Base-by-base conservation (phyloP, 257 asterid species). In the Jacaranda copaia region DNA sequence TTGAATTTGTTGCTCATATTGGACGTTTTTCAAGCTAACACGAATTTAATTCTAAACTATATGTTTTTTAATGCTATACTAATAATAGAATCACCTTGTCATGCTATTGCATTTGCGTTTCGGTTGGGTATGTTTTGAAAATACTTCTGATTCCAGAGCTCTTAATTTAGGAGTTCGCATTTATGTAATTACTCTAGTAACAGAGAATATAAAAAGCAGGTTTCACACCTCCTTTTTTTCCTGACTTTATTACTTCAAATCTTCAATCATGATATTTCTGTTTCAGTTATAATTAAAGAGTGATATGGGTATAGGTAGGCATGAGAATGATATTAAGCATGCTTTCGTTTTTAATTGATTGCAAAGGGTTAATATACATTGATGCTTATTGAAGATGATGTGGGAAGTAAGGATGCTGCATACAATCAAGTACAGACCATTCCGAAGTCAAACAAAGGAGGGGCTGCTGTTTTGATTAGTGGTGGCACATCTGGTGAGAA, bases 321-420 rank as follows among this genome's bases (percentile, higher is more conserved):
- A 25, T 25, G 32, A 25, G 32, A 45, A n/a, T 36, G 36, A 45
- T 45, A 45, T 6, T 45, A 45, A 9, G 12, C 49, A 9, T 45
- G 49, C 6, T 0, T 45, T 45, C 0, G 49, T 6, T 45, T 45
- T 8, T 45, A 45, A 45, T 45, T 10, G 49, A 45, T 45, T 45
- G 9, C 49, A 45, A 45, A 45, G 49, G 49, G 12, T 45, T 45
- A 45, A 9, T 2, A 45, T 45, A 45, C 9, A 6, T 9, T 45
- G 11, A 49, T 49, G 72, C 36, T 66, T 59, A 25, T 48, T 56
- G 67, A 45, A 83, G 89, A 77, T 68, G 72, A 78, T 63, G 76
- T 40, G 76, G 70, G 15, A 8, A 46, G 58, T 55, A 71, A 79
- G 70, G 72, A 61, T 35, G 38, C 74, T 40, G 5, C 45, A 40